Evolutionary conservation across 768 basidiomycete genomes (phyloP), one percentile per base, ranked within the genome.

Genomic region (Lyophyllum decastes): DNA sequence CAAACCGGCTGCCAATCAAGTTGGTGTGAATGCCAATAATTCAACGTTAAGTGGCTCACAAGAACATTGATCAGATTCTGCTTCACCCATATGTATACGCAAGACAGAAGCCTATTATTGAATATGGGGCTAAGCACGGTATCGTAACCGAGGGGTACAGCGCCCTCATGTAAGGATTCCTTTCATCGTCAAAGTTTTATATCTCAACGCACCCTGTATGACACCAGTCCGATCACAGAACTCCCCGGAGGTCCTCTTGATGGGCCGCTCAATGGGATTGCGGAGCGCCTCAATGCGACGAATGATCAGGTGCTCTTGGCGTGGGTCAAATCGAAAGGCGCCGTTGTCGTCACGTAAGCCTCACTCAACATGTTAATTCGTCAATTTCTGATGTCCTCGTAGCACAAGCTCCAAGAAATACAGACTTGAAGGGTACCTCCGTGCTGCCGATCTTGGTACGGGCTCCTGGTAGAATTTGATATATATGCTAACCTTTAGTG

Each of bases 81-180:
- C 72, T 91, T 11, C 87, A 91, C 62, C 89, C 89, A 1, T 92
- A 92, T 69, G 84, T 89, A 40, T 82, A 82, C 63, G 70, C 72
- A 2, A 62, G 74, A 25, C 84, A 86, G 61, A 77, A 74, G 1
- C 77, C 83, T 0, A 73, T 87, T 27, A 72, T 92, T 25, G 83
- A 83, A 34, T 90, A 76, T 63, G 80, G 82, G 44, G 73, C 77
- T 16, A 69, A 76, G 61, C 74, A 91, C 54, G 79, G 77, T 16
- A 89, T 93, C 49, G 77, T 84, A 22, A 83, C 84, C 43, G 90
- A 92, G 68, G 89, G 85, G 0, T 92, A 92, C 72, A 85, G 87
- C 54, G 71, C 82, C 19, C 76, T 94, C 43, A 81, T 76, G 87
- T 88, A 55, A 24, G 83, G 66, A 17, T 35, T 46, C 47, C 46